Percentiles rank a stretch among this genome's conserved stretches.
phyloP scores from a whole-genome alignment of 2,329 filamentous ascomycete genomes.

The Alternaria metachromatica region DNA sequence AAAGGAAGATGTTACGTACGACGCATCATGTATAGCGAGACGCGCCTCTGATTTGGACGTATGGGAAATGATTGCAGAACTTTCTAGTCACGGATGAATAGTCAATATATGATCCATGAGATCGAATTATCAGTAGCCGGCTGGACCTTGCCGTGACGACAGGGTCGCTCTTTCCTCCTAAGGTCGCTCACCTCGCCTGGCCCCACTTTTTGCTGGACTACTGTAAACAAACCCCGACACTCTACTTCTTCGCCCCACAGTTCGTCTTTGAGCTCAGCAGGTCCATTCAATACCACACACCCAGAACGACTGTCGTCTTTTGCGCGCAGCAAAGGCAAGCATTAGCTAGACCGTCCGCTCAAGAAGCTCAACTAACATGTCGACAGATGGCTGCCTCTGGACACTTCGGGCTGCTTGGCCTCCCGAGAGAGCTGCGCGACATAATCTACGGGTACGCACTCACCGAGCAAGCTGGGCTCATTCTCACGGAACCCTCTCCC shows the following conservation, averaged over 20 bases:
- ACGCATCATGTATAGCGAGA: background rate
- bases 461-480: too few relatives aligned
- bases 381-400: too few relatives aligned
- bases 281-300: rapidly evolving
- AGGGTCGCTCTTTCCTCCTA: background rate
- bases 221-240: background rate
- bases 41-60: background rate
- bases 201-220: background rate
- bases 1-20: background rate
- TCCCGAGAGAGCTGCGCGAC: too few relatives aligned
- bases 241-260: rapidly evolving
- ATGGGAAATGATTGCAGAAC: background rate
- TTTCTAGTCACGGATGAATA: background rate
- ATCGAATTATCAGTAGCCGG: background rate
- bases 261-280: rapidly evolving
- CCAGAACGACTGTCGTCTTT: rapidly evolving
- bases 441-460: too few relatives aligned
- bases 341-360: background rate
- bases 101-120: background rate
- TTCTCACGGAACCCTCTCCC: too few relatives aligned
- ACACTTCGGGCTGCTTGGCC: too few relatives aligned
- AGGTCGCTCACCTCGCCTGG: background rate
- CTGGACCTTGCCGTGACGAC: background rate
- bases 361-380: background rate
- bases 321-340: background rate